These are phyloP conservation scores for Letharia lupina DNA, from an alignment of 495 filamentous ascomycete genomes.

Conservation along the genomic window DNA sequence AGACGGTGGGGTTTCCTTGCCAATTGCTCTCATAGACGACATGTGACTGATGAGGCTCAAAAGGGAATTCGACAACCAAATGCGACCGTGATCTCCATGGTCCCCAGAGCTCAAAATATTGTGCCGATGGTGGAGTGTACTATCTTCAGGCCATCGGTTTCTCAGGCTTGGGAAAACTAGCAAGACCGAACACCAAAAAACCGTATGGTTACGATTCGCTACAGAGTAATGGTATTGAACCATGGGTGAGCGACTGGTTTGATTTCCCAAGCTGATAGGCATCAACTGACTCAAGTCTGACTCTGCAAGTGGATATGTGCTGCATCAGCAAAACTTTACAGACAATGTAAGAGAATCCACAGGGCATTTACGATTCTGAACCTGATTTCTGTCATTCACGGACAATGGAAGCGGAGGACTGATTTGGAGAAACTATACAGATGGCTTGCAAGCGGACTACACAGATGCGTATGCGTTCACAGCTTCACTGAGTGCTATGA, in stretches of 20 bases:
- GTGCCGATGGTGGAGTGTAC: constrained; percentile 6
- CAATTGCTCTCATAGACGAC: neutral
- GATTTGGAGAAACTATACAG: neutral
- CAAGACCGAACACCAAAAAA: too few species aligned
- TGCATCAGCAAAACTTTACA: constrained; percentile 1
- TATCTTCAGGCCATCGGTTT: neutral
- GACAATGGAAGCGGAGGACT: neutral
- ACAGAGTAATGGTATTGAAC: neutral
- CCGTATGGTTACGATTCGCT: neutral
- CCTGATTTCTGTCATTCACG: neutral
- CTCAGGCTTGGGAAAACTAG: too few species aligned
- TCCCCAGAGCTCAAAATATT: neutral
- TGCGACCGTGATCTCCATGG: neutral
- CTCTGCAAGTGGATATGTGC: neutral
- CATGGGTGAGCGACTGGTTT: neutral
- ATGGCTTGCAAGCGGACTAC: neutral
- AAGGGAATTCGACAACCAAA: neutral
- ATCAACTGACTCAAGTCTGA: neutral
- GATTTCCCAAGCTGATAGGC: neutral
- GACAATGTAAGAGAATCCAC: neutral
- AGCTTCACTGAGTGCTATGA: neutral
- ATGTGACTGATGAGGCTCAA: neutral
- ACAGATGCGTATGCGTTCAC: constrained; percentile 1
- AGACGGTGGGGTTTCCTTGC: neutral
- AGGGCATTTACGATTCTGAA: too few species aligned